Percentiles rank a stretch among this genome's conserved stretches.
Conservation (phyloP, 2,329 filamentous ascomycete genomes). For the Colletotrichum somersetense region DNA sequence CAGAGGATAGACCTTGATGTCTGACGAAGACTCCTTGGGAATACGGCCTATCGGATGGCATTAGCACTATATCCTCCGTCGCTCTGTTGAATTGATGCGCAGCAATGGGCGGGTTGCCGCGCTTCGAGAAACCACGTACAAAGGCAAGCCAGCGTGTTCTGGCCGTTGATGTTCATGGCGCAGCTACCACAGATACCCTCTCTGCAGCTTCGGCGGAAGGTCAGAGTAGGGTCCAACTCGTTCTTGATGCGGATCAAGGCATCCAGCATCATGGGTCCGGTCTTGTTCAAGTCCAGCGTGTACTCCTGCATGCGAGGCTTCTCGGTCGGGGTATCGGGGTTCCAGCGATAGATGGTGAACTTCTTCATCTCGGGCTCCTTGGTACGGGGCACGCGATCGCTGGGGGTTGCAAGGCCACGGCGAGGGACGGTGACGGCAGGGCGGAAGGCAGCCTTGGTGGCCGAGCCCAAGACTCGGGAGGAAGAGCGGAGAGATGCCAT, state of each 20-base stretch:
- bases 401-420: conserved; percentile 68
- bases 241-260: conserved; percentile 99
- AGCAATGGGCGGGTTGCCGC: not conserved
- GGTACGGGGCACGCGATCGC: conserved; percentile 68
- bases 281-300: conserved; percentile 97
- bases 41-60: conserved; percentile 79
- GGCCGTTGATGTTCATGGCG: conserved; percentile 99
- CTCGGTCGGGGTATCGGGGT: conserved; percentile 89
- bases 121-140: conserved; percentile 72
- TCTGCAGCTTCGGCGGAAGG: conserved; percentile 94
- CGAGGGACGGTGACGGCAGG: conserved; percentile 56
- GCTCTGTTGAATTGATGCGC: not conserved
- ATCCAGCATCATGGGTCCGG: conserved; percentile 97
- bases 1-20: conserved; percentile 96
- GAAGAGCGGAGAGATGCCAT: conserved; percentile 74
- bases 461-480: conserved; percentile 64
- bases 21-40: conserved; percentile 81
- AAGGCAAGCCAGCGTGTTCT: conserved; percentile 96
- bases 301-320: conserved; percentile 98
- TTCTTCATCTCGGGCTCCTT: conserved; percentile 83
- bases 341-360: conserved; percentile 99
- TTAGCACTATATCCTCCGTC: conserved; percentile 46
- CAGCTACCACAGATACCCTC: conserved; percentile 99
- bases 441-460: conserved; percentile 54
- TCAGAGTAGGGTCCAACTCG: conserved; percentile 95